A percentile compares a stretch with the other conserved stretches of the same genome.
Evolutionary conservation across 2,329 filamentous ascomycete species (phyloP).

Genomic region (Cytospora piceae): DNA sequence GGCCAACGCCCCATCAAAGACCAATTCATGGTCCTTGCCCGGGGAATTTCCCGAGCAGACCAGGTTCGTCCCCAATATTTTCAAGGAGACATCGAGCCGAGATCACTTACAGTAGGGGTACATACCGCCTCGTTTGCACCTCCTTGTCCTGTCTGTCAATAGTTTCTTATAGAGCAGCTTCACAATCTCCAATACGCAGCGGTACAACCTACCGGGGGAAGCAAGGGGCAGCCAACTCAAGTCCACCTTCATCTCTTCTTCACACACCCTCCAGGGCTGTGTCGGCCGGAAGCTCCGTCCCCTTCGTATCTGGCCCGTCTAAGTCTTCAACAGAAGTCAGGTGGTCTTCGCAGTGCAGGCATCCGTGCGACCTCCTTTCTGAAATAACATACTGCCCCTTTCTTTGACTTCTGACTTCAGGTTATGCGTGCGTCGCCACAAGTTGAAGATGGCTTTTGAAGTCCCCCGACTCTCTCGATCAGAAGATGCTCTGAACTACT

Average conservation of each 20-base stretch:
- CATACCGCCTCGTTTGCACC: not conserved
- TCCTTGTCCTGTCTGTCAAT: not conserved
- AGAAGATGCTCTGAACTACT: too few species aligned
- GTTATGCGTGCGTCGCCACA: too few species aligned
- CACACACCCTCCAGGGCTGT: not conserved
- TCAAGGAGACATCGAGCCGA: constrained; percentile 15
- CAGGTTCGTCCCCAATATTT: constrained; percentile 10
- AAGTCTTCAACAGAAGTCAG: not conserved
- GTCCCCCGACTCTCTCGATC: too few species aligned
- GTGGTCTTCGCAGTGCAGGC: not conserved
- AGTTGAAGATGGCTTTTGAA: too few species aligned
- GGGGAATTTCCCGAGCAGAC: constrained; percentile 14
- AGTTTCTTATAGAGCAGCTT: not conserved
- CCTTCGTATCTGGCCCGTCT: too few species aligned
- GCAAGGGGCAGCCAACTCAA: not conserved
- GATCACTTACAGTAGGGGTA: constrained; percentile 3
- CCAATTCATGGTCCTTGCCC: constrained; percentile 18
- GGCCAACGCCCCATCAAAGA: constrained; percentile 17
- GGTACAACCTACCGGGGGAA: too few species aligned
- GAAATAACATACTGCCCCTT: not conserved
- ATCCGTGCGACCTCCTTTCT: not conserved
- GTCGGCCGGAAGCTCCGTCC: not conserved
- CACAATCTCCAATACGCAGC: not conserved
- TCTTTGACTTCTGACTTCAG: not conserved
- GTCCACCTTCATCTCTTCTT: not conserved